Evolutionary conservation across 2,329 filamentous ascomycete species (phyloP), one percentile per base, ranked within the genome.

Genomic region (Furcasterigmium sp.): DNA sequence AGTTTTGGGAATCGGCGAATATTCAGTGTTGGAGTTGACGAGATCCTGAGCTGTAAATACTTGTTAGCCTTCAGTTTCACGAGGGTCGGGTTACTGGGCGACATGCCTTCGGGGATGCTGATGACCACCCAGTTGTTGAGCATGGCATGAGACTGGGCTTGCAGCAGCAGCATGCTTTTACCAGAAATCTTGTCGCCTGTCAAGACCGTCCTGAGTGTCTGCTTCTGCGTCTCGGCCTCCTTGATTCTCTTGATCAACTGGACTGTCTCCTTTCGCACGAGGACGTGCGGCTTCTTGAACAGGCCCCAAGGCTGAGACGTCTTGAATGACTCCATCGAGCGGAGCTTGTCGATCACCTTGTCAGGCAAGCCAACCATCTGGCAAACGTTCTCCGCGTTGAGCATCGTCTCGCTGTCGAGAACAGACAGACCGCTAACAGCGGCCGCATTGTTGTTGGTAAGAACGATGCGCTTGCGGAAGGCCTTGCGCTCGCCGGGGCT

Each of bases 371-470:
- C 78, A 41, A 89, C 68, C 23, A 97, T 77, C 47, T 76, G 76
- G 28, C 86, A 88, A 9, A 76, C 67, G 40, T 78, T 75, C 26
- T 72, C 69, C 23, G 68, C 64, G 43, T 75, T 68, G 15, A 75
- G 63, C 65, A 84, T 68, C 35, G 73, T 76, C 49, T 75, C 69
- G 9, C 65, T 59, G 11, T 66, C 73, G 43, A 95, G 58, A 39
- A 84, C 75, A 46, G 74, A 67, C 53, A 95, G 72, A 10, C 80
- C 85, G 19, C 72, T 60, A 8, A 97, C 85, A 46, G 84, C 80
- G 29, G 96, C 70, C 39, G 93, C 93, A 67, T 95, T 97, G 64
- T 87, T 86, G 69, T 97, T 98, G 72, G 85, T 91, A 47, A 98
- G 80, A 46, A 94, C 82, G 56, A 98, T 87, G 53, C 87, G 82